Evolutionary conservation across 202 grass and related monocot genomes (phyloP).

Genomic region (Setaria italica): DNA sequence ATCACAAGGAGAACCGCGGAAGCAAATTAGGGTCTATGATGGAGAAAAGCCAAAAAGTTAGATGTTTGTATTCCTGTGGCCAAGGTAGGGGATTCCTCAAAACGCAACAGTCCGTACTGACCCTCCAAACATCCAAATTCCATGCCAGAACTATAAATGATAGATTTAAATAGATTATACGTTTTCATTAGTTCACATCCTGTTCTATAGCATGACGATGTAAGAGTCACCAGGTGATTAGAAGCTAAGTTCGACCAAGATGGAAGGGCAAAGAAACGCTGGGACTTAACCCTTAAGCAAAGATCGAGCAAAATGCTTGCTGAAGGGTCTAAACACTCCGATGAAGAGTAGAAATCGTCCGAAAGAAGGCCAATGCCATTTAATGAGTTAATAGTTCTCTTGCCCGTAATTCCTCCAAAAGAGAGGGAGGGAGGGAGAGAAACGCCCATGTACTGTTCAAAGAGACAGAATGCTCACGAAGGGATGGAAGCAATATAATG

Average conservation of each 20-base stretch:
- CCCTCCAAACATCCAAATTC: slow-evolving; percentile 19
- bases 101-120: slow-evolving; percentile 14
- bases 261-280: not conserved
- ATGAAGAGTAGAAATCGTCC: slow-evolving; percentile 11
- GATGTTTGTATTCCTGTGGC: slow-evolving; percentile 6
- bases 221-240: slow-evolving; percentile 13
- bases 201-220: slow-evolving; percentile 2
- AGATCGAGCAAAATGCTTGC: slow-evolving; percentile 3
- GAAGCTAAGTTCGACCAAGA: slow-evolving; percentile 7
- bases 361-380: slow-evolving; percentile 7
- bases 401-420: slow-evolving; percentile 31
- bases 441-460: slow-evolving; percentile 10
- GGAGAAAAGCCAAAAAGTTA: slow-evolving; percentile 40
- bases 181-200: not conserved
- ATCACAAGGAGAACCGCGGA: slow-evolving; percentile 38
- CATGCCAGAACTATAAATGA: slow-evolving; percentile 40
- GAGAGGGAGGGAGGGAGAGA: not conserved
- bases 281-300: slow-evolving; percentile 4
- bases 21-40: slow-evolving; percentile 36
- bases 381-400: slow-evolving; percentile 21
- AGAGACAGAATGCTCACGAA: slow-evolving; percentile 14
- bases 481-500: slow-evolving; percentile 12
- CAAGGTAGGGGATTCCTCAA: slow-evolving; percentile 19
- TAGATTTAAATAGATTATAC: slow-evolving; percentile 21
- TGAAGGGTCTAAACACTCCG: slow-evolving; percentile 14